These are phyloP conservation scores for Conoideocrella luteorostrata DNA, from an alignment of 2,329 filamentous ascomycete species.

Conservation along the genomic window DNA sequence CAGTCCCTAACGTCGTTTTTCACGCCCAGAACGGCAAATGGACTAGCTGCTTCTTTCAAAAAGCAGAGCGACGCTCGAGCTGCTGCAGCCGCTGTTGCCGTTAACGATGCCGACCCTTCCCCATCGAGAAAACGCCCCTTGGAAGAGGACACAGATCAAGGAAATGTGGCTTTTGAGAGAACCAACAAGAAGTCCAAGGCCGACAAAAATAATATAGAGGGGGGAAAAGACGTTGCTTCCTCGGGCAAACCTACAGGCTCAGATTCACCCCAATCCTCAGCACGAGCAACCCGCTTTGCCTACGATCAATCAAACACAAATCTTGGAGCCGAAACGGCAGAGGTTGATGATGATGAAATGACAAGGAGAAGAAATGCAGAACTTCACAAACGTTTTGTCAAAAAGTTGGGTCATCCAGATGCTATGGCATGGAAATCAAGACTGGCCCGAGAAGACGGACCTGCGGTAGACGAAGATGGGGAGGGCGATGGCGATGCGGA, in stretches of 20 bases:
- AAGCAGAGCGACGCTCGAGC: slow-evolving; percentile 22
- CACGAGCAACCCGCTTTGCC: slow-evolving; percentile 46
- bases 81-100: slow-evolving; percentile 18
- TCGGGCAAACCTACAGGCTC: too few relatives aligned
- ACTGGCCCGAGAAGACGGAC: slow-evolving; percentile 46
- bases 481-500: slow-evolving; percentile 51
- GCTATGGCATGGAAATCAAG: slow-evolving; percentile 64
- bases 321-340: slow-evolving; percentile 27
- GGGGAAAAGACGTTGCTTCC: slow-evolving; percentile 27
- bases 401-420: slow-evolving; percentile 81
- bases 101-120: slow-evolving; percentile 20
- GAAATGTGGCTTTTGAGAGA: slow-evolving; percentile 33
- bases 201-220: slow-evolving; percentile 31
- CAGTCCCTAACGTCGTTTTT: slow-evolving; percentile 85
- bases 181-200: slow-evolving; percentile 35
- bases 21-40: slow-evolving; percentile 52
- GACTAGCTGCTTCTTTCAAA: slow-evolving; percentile 29
- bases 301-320: slow-evolving; percentile 41
- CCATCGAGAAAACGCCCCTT: slow-evolving; percentile 45
- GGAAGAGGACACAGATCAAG: slow-evolving; percentile 38
- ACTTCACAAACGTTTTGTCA: slow-evolving; percentile 79
- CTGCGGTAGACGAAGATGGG: slow-evolving; percentile 47
- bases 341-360: slow-evolving; percentile 43
- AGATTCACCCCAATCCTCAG: slow-evolving; percentile 13
- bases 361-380: slow-evolving; percentile 56